Percentiles rank a stretch among this genome's conserved stretches.
Evolutionary conservation across 2,329 filamentous ascomycete genomes (phyloP).

Genomic region (Pseudopithomyces maydicus): DNA sequence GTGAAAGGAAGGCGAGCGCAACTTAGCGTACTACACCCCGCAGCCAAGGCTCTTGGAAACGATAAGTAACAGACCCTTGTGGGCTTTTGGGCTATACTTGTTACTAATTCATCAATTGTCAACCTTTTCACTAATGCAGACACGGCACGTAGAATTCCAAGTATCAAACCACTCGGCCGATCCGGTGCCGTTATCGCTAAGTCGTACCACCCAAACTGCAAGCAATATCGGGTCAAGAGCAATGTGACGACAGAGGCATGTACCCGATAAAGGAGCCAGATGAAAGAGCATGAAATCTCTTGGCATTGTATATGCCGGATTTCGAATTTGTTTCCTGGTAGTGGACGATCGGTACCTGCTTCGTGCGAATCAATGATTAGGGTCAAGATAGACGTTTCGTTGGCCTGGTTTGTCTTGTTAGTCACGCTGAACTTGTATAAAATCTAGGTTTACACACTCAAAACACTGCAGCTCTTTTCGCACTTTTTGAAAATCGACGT

Average conservation of each 20-base stretch:
- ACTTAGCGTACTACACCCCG: neutral
- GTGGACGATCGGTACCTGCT: neutral
- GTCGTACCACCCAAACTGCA: neutral
- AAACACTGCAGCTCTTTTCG: neutral
- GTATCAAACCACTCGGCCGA: neutral
- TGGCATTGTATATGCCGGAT: neutral
- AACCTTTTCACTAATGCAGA: neutral
- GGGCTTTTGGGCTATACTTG: neutral
- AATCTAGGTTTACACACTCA: neutral
- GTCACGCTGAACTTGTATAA: neutral
- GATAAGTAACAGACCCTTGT: neutral
- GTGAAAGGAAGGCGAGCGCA: neutral
- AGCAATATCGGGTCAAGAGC: neutral
- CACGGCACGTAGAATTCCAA: neutral
- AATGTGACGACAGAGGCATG: neutral
- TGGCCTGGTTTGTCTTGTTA: neutral
- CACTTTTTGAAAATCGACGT: neutral
- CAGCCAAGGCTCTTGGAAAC: conserved; percentile 3
- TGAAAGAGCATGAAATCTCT: neutral
- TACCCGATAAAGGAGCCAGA: neutral
- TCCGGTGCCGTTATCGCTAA: neutral
- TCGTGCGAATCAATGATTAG: neutral
- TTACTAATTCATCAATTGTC: neutral
- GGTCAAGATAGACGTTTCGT: neutral
- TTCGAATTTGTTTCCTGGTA: neutral